Evolutionary conservation across 495 filamentous ascomycete species (phyloP), one percentile per base, ranked within the genome.

Genomic region (Sphaerosporella brunnea): DNA sequence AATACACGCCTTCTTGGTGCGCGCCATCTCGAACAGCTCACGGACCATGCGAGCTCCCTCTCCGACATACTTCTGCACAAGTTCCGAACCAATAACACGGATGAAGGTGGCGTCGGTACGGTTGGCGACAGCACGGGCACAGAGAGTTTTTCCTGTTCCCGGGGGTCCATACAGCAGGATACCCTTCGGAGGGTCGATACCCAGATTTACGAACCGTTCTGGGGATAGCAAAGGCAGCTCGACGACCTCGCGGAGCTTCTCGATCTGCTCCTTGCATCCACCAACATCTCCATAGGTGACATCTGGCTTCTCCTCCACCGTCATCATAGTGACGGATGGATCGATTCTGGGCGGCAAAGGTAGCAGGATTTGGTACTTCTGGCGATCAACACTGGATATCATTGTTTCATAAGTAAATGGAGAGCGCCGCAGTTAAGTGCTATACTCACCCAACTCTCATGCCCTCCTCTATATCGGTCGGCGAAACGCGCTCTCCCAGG

Each of bases 311-410:
- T 97, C 90, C 69, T 97, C 90, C 45, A 97, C 90, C 13, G 90
- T 95, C 90, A 97, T 97, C 90, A 97, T 97, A 42, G 90, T 97
- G 54, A 97, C 90, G 54, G 82, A 90, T 43, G 90, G 87, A 61
- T 97, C 90, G 73, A 97, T 97, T 71, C 96, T 97, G 9, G 90
- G 90, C 20, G 90, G 90, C n/a, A 97, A 73, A 39, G 90, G 90
- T 18, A 97, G 71, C 50, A 96, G 74, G 55, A 97, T 97, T 68
- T 97, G 90, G 64, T 96, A 97, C 69, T 95, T 96, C 68, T 93
- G 93, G 37, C 90, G 76, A 65, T 97, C 90, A 66, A 97, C 90
- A 66, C 82, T 80, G 49, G 25, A 20, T 32, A 34, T 23, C 42
- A n/a, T n/a, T n/a, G n/a, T n/a, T n/a, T n/a, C n/a, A n/a, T n/a